These are phyloP conservation scores for Aspergillus taichungensis DNA, from an alignment of 495 filamentous ascomycete species.

Conservation along the genomic window DNA sequence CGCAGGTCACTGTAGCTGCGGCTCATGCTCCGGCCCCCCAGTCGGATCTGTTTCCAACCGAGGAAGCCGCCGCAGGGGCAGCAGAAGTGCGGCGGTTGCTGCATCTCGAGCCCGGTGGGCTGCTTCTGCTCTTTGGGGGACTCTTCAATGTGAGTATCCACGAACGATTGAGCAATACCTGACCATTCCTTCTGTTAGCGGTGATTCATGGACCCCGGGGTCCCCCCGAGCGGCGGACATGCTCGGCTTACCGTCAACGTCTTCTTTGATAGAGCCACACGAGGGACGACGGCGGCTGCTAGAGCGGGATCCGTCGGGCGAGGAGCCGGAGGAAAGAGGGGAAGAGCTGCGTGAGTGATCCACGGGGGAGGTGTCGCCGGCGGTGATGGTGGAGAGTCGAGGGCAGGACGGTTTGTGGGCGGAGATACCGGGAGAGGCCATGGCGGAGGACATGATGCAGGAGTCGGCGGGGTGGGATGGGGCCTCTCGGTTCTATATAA, in stretches of 20 bases:
- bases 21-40: conserved; percentile 57
- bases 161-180: conserved; percentile 65
- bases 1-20: conserved; percentile 66
- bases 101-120: conserved; percentile 24
- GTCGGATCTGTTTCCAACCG: conserved; percentile 63
- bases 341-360: conserved; percentile 29
- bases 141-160: conserved; percentile 54
- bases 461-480: conserved; percentile 7
- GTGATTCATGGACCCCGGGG: not conserved
- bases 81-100: conserved; percentile 50
- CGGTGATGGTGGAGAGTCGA: conserved; percentile 13
- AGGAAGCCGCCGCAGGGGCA: conserved; percentile 62
- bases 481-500: conserved; percentile 25
- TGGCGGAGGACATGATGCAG: conserved; percentile 26
- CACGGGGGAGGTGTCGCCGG: conserved; percentile 17
- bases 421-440: conserved; percentile 13
- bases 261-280: conserved; percentile 41
- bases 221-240: not conserved
- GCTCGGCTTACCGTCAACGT: conserved; percentile 29
- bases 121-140: conserved; percentile 42
- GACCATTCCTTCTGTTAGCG: conserved; percentile 7
- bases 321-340: conserved; percentile 25
- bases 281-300: conserved; percentile 35
- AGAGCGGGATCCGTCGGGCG: conserved; percentile 32
- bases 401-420: conserved; percentile 18